Evolutionary conservation across 768 basidiomycete species (phyloP).

Genomic region (Ramaria sp.): DNA sequence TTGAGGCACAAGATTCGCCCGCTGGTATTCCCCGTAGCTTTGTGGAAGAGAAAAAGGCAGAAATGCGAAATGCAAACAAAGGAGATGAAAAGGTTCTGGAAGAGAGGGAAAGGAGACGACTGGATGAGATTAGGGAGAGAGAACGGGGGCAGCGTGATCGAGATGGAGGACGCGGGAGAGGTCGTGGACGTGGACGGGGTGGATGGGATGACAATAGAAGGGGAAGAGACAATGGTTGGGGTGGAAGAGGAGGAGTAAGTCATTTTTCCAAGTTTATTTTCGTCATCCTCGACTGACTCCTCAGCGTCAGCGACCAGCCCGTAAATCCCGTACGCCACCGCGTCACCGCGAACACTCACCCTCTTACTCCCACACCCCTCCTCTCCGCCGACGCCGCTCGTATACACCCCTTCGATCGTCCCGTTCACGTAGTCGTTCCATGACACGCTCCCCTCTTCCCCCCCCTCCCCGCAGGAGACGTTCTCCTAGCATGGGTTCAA

Average conservation of each 20-base stretch:
- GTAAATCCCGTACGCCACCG: constrained; percentile 22
- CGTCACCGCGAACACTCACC: constrained; percentile 12
- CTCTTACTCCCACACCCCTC: constrained; percentile 16
- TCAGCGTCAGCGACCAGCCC: not conserved
- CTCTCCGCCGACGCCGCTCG: constrained; percentile 13
- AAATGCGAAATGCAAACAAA: constrained; percentile 64
- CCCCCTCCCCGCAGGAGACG: not conserved
- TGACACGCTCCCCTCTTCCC: constrained; percentile 11
- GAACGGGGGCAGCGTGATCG: constrained; percentile 38
- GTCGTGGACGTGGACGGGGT: constrained; percentile 33
- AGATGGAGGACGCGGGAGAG: constrained; percentile 38
- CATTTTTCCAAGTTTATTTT: not conserved
- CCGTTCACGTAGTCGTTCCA: constrained; percentile 11
- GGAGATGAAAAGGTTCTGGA: constrained; percentile 55
- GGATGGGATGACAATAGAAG: constrained; percentile 33
- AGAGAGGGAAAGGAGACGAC: constrained; percentile 58
- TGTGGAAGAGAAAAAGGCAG: constrained; percentile 86
- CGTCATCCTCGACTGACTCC: not conserved
- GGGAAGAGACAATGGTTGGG: constrained; percentile 53
- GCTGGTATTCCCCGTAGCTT: constrained; percentile 87
- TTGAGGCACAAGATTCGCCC: constrained; percentile 83
- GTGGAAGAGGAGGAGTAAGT: constrained; percentile 46
- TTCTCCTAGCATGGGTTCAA: not conserved
- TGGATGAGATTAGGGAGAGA: constrained; percentile 60
- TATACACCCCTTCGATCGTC: constrained; percentile 7